Base-by-base conservation (phyloP, 2,329 filamentous ascomycete genomes). In the Emergomyces africanus region DNA sequence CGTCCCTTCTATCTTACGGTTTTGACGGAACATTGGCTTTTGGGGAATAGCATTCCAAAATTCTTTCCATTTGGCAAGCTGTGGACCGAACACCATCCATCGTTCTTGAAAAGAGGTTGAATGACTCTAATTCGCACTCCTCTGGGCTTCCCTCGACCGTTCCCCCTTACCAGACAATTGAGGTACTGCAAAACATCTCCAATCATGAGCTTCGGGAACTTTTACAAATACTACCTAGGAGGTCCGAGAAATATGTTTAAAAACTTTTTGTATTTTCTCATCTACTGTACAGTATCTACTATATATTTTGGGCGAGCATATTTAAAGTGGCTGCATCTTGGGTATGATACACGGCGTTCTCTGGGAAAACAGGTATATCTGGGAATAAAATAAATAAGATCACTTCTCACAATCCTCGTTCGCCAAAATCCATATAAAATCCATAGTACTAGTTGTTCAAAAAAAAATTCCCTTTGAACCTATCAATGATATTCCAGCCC, bases 311-410 rank as follows among this genome's bases (percentile, higher is more conserved):
- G 4, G 25, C 53, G 4, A 25, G 33, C n/a, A 37, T 25, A 15
- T 28, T 15, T 25, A 15, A 37, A 15, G 10, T 37, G 46, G 14
- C 12, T 53, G 25, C 15, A 53, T 23, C 33, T 37, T 37, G 30
- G 49, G 49, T 15, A 55, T 20, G 15, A n/a, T 55, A 42, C 28
- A 39, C 25, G 54, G 54, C 37, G 54, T 44, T 55, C 33, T 55
- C 28, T 18, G 39, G 39, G 25, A 46, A 55, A 30, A 1, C 35
- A 35, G 23, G 30, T 28, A 30, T 42, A 44, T 55, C 37, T 44
- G 39, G 35, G 18, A 33, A n/a, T 44, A 23, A 67, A 66, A 64
- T 39, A 48, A 37, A 48, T 54, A 50, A 15, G 28, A 57, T 57
- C 18, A 49, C 42, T 49, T 49, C 30, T 48, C 55, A 49, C 18